Evolutionary conservation across 768 basidiomycete species (phyloP).

Genomic region (Fomitopsis pulvina): DNA sequence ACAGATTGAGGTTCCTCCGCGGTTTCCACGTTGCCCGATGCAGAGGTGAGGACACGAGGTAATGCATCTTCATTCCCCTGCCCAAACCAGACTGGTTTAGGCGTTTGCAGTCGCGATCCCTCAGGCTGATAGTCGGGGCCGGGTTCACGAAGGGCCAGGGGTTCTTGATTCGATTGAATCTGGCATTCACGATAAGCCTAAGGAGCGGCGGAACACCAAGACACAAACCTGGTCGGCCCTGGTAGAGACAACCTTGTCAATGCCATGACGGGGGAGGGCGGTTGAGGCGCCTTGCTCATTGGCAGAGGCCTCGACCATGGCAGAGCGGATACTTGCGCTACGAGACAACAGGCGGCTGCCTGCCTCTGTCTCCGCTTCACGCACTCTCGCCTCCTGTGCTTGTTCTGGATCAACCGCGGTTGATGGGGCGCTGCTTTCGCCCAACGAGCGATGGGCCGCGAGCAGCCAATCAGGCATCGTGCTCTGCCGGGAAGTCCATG

Average conservation of each 20-base stretch:
- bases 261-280: not conserved
- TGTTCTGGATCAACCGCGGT: not conserved
- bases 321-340: not conserved
- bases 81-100: not conserved
- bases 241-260: not conserved
- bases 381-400: not conserved
- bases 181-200: not conserved
- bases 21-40: too few species aligned
- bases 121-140: not conserved
- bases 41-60: too few species aligned
- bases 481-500: constrained; percentile 30
- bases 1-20: too few species aligned
- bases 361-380: not conserved
- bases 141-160: not conserved
- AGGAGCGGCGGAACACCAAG: not conserved
- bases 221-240: not conserved
- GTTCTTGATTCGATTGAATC: not conserved
- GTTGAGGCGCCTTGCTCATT: not conserved
- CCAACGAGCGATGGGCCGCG: constrained; percentile 21
- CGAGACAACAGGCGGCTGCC: not conserved
- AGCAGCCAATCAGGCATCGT: constrained; percentile 41
- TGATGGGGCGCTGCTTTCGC: not conserved
- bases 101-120: not conserved
- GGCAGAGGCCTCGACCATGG: not conserved
- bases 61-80: too few species aligned